A percentile compares a stretch with the other conserved stretches of the same genome.
These are phyloP conservation scores for Rhexocercosporidium sp. DNA, from an alignment of 2,329 filamentous ascomycete species.

Conservation along the genomic window DNA sequence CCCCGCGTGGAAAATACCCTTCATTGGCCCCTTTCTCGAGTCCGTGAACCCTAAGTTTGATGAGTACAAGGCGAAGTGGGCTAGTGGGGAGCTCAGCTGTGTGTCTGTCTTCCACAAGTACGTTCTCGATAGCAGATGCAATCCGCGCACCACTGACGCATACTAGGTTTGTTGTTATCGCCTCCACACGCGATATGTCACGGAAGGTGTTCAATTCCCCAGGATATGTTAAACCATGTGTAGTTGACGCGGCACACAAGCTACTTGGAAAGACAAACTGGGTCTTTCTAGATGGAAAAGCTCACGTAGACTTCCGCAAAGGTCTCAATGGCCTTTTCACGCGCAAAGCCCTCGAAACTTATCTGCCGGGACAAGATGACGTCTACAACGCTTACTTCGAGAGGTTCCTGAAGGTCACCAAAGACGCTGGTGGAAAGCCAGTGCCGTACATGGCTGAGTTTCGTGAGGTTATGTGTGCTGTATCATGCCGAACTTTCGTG, in stretches of 20 bases:
- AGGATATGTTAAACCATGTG: conserved; percentile 89
- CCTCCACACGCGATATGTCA: conserved; percentile 91
- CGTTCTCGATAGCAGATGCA: conserved; percentile 38
- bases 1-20: conserved; percentile 77
- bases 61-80: conserved; percentile 91
- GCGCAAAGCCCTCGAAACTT: conserved; percentile 82
- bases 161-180: conserved; percentile 93
- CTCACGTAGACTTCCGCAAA: conserved; percentile 96
- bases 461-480: conserved; percentile 92
- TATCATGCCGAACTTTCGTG: conserved; percentile 96
- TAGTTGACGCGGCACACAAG: conserved; percentile 93
- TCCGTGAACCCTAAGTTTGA: conserved; percentile 91
- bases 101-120: conserved; percentile 99
- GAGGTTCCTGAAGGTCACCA: conserved; percentile 76
- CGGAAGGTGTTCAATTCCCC: conserved; percentile 98
- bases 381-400: conserved; percentile 89
- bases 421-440: conserved; percentile 73
- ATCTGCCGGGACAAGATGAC: conserved; percentile 90
- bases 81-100: conserved; percentile 88
- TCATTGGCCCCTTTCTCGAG: conserved; percentile 94
- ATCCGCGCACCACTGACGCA: background rate
- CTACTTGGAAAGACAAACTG: conserved; percentile 91
- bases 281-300: conserved; percentile 96
- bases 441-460: conserved; percentile 89
- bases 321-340: conserved; percentile 95